phyloP scores from a whole-genome alignment of 805 yeast species.

The Sungouiozyma intestinalis region DNA sequence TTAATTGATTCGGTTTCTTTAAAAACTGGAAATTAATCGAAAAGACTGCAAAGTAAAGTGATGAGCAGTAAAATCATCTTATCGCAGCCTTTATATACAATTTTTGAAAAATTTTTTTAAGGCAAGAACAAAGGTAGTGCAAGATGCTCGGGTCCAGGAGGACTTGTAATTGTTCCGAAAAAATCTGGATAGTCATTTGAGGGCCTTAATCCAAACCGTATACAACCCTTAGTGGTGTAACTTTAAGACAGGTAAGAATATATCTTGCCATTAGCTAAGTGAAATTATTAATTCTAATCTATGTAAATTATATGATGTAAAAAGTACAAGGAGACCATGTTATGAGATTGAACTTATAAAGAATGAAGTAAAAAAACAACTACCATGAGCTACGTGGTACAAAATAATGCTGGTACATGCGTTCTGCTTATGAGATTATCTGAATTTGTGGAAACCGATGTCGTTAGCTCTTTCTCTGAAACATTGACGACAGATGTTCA shows the following conservation, averaged over 20 bases:
- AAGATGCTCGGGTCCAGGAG: no score
- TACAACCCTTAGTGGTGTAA: no score
- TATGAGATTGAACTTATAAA: neutral
- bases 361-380: neutral
- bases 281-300: neutral
- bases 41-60: no score
- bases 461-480: constrained; percentile 99
- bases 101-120: no score
- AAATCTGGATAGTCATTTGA: no score
- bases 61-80: no score
- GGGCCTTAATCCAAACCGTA: no score
- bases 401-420: neutral
- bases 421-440: constrained; percentile 46
- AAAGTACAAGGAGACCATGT: neutral
- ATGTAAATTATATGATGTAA: neutral
- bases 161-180: no score
- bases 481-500: constrained; percentile 99
- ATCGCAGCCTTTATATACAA: no score
- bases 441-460: constrained; percentile 98
- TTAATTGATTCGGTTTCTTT: constrained; percentile 27
- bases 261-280: neutral
- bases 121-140: no score
- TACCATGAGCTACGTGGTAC: neutral
- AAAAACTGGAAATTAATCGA: no score
- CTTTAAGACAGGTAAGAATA: no score